Base-by-base conservation (phyloP, 257 asterid genomes). In the Coffea eugenioides region DNA sequence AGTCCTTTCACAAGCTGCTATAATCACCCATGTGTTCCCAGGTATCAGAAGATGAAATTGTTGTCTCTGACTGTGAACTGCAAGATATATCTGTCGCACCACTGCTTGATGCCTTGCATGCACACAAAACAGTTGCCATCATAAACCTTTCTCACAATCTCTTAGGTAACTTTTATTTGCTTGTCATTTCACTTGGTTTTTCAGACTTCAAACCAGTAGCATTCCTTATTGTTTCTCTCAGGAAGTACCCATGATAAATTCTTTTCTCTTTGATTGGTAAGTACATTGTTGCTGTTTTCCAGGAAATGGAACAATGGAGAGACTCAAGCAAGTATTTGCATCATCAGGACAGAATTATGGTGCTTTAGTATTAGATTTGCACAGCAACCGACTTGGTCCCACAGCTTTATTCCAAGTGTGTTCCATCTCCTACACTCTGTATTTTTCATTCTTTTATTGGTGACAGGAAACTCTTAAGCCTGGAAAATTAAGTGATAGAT, bases 141-240 rank as follows among this genome's bases (percentile, higher is more conserved):
- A 83, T 96, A 86, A 94, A 96, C 85, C 91, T 96, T 83, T 96
- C 99, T 79, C 99, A 96, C 90, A 96, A 96, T 88, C 82, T 85
- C 80, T 83, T 96, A 85, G 99, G 99, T 95, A 88, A 69, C 61
- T 46, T 41, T 64, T 15, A 69, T 74, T 64, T 65, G 74, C 54
- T 6, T 67, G 25, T 21, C 18, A 9, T 9, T 81, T 45, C 16
- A 41, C 77, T 49, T 61, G n/a, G 78, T 69, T 45, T 6, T 72
- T 54, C 51, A 54, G 36, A 57, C 52, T 46, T 49, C 1, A 25
- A 61, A 36, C 7, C 13, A 73, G 51, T 56, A 74, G 74, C 76
- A 41, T 72, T 66, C 65, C 36, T 73, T 80, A 70, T 13, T 66
- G 20, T 78, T 59, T 69, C 27, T 76, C 73, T 36, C 41, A 39